A percentile compares a stretch with the other conserved stretches of the same genome.
Conservation (phyloP, 1,139 yeast species). For the Magnusiomyces suaveolens region DNA sequence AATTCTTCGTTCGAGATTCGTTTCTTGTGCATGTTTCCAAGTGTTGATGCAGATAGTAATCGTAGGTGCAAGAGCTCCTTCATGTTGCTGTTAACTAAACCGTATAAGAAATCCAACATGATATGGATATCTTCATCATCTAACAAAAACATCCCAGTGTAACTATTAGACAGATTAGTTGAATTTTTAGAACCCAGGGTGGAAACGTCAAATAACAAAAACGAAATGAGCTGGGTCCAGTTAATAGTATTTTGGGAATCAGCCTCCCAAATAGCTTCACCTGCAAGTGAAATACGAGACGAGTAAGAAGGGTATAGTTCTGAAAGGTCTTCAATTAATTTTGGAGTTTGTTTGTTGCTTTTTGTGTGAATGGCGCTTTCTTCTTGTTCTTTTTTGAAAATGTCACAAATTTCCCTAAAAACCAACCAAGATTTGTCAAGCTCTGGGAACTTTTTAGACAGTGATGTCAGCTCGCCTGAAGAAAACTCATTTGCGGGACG, state of each 20-base stretch:
- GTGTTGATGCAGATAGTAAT: conserved; percentile 3
- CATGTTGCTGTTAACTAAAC: conserved; percentile 21
- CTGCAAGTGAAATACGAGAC: conserved; percentile 20
- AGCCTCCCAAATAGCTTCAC: conserved; percentile 19
- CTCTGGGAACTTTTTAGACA: conserved; percentile 15
- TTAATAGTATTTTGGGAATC: conserved; percentile 15
- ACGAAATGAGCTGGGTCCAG: conserved; percentile 21
- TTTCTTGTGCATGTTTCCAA: conserved; percentile 11
- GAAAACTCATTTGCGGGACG: conserved; percentile 14
- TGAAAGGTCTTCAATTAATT: conserved; percentile 15
- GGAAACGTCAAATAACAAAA: conserved; percentile 27
- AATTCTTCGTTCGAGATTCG: conserved; percentile 17
- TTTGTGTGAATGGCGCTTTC: conserved; percentile 8
- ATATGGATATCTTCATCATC: conserved; percentile 22
- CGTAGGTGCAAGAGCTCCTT: conserved; percentile 9
- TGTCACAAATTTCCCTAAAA: conserved; percentile 20
- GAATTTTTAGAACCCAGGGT: conserved; percentile 17
- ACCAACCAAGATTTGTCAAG: conserved; percentile 21
- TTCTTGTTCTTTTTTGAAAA: conserved; percentile 9
- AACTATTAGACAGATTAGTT: conserved; percentile 14
- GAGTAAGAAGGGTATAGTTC: conserved; percentile 13
- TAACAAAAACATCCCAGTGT: conserved; percentile 16
- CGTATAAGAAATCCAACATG: conserved; percentile 26
- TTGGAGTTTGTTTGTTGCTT: background rate
- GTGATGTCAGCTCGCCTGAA: conserved; percentile 16